These are phyloP conservation scores for Solanum paucissectum DNA, from an alignment of 257 asterid genomes.

Conservation along the genomic window DNA sequence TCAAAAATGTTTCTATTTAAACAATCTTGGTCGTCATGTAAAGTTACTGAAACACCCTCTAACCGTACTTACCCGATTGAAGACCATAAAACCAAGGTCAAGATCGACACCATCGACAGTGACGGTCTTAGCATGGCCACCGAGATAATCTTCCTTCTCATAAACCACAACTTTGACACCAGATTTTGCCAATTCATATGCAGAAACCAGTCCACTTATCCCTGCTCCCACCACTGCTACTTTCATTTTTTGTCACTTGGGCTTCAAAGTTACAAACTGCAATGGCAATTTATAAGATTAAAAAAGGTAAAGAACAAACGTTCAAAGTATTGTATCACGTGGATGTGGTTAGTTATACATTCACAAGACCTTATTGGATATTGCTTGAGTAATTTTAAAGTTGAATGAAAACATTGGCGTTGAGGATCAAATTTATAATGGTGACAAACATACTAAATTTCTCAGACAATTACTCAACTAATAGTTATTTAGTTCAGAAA, in stretches of 20 bases:
- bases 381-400: neutral
- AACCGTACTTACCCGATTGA: conserved; percentile 33
- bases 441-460: neutral
- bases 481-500: too few species aligned
- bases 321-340: neutral
- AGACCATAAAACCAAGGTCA: conserved; percentile 76
- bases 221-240: conserved; percentile 61
- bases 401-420: neutral
- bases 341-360: neutral
- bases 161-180: conserved; percentile 56
- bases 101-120: conserved; percentile 12
- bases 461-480: too few species aligned
- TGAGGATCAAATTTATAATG: neutral
- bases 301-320: neutral
- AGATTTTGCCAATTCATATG: conserved; percentile 41
- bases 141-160: conserved; percentile 58
- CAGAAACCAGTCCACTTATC: conserved; percentile 61
- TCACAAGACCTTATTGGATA: neutral
- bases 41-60: neutral
- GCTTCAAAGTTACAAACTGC: neutral
- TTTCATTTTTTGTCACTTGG: neutral
- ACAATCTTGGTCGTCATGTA: neutral
- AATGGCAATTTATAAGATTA: neutral
- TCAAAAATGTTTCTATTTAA: neutral
- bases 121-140: neutral